Conservation (phyloP, 495 filamentous ascomycete genomes). For the Tuber indicum region DNA sequence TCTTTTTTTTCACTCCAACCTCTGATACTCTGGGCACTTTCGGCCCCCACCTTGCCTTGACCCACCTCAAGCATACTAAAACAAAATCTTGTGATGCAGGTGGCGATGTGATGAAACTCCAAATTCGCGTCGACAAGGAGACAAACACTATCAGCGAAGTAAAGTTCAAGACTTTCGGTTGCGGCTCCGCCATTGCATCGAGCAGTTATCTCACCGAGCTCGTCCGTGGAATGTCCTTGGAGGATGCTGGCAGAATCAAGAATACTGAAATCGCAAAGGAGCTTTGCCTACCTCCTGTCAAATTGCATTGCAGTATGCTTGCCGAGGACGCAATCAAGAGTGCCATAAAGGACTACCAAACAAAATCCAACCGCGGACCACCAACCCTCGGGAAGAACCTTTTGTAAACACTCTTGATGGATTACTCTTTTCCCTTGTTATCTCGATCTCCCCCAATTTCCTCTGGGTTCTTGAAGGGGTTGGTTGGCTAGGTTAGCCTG, state of each 20-base stretch:
- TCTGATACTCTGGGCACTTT: not conserved
- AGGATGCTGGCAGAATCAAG: constrained; percentile 80
- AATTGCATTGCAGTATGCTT: constrained; percentile 98
- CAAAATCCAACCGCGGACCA: constrained; percentile 52
- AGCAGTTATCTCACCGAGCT: constrained; percentile 87
- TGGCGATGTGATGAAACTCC: constrained; percentile 97
- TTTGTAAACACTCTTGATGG: not conserved
- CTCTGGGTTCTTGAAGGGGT: not conserved
- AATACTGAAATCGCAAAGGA: constrained; percentile 97
- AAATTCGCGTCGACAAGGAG: constrained; percentile 90
- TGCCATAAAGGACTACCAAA: constrained; percentile 97
- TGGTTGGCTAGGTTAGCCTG: not conserved
- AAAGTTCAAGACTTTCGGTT: constrained; percentile 98
- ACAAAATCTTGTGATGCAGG: constrained; percentile 39
- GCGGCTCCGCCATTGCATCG: constrained; percentile 88
- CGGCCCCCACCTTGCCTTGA: not conserved
- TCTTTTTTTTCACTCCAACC: not conserved
- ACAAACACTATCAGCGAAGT: constrained; percentile 88
- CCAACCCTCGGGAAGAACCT: constrained; percentile 28
- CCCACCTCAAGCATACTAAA: not conserved
- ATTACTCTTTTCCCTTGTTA: not conserved
- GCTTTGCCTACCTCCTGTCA: constrained; percentile 88
- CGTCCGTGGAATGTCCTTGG: constrained; percentile 90
- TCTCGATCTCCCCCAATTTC: not conserved
- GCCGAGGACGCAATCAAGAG: constrained; percentile 99